Evolutionary conservation across 2,329 filamentous ascomycete genomes (phyloP), one percentile per base, ranked within the genome.

Genomic region (Cladosporium sphaerospermum): DNA sequence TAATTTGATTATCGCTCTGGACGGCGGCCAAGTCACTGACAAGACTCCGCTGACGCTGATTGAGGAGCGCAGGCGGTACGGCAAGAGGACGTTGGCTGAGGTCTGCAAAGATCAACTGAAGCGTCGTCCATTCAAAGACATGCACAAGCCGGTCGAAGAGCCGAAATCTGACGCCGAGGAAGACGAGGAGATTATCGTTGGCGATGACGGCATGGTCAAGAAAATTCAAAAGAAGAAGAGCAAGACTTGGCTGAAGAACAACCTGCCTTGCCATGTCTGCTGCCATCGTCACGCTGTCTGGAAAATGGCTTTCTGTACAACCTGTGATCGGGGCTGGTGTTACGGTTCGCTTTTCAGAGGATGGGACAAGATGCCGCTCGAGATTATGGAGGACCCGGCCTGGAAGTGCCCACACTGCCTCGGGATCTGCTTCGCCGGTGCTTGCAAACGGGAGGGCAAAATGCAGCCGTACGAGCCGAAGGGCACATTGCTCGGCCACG

Each of bases 311-410:
- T 80, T 83, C 48, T 99, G 93, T 69, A 84, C 83, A 0, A 80
- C 78, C 8, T 97, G 93, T 64, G 76, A 79, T 10, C 77, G 87
- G 52, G 82, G 81, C 0, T 99, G 95, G 67, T 97, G 93, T 68
- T 99, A 95, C 65, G 92, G 92, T n/a, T 86, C 86, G 13, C 77
- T 99, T 1, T 97, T 90, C 71, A 80, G 93, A 52, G 91, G 89
- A 0, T 96, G 96, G 64, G 92, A 97, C 67, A 81, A 90, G 67
- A 86, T 89, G 80, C 93, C 93, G 0, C 83, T 92, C 62, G 77
- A 82, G 16, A 82, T 91, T 1, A 85, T 96, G 79, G 84, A 95
- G 65, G 79, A 88, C 58, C 81, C 84, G 58, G 76, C 84, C 45
- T 99, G 93, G 92, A 81, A 86, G 63, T 99, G 93, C 59, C 93